These are phyloP conservation scores for Boletales sp. DNA, from an alignment of 768 basidiomycete species.

Conservation along the genomic window DNA sequence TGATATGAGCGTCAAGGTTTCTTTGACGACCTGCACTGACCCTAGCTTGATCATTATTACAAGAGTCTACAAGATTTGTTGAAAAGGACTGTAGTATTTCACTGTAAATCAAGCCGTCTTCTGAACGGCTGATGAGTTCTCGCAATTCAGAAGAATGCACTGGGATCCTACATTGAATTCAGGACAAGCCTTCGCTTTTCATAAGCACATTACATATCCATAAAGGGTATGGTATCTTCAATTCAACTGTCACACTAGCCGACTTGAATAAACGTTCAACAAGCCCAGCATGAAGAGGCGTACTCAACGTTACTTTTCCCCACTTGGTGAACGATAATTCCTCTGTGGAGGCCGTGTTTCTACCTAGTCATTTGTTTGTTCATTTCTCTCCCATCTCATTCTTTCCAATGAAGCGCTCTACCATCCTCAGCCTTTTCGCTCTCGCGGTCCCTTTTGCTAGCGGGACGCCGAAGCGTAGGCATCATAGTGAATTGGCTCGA, in stretches of 20 bases:
- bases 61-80: no score
- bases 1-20: no score
- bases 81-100: no score
- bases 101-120: no score
- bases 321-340: slow-evolving; percentile 2
- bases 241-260: slow-evolving; percentile 18
- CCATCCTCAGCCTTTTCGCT: slow-evolving; percentile 35
- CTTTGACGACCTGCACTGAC: no score
- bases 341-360: slow-evolving; percentile 7
- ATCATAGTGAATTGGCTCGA: slow-evolving; percentile 45
- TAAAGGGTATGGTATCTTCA: no score
- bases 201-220: background rate
- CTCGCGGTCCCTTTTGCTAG: slow-evolving; percentile 32
- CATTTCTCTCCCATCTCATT: background rate
- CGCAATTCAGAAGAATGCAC: no score
- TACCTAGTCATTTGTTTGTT: slow-evolving; percentile 22
- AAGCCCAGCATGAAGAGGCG: background rate
- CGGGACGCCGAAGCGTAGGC: slow-evolving; percentile 26
- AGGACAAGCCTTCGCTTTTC: background rate
- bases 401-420: slow-evolving; percentile 22
- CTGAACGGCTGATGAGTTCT: no score
- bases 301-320: background rate
- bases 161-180: no score
- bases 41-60: no score
- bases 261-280: slow-evolving; percentile 18